Evolutionary conservation across 306 rosid species (phyloP).

Genomic region (Trifolium subterraneum): DNA sequence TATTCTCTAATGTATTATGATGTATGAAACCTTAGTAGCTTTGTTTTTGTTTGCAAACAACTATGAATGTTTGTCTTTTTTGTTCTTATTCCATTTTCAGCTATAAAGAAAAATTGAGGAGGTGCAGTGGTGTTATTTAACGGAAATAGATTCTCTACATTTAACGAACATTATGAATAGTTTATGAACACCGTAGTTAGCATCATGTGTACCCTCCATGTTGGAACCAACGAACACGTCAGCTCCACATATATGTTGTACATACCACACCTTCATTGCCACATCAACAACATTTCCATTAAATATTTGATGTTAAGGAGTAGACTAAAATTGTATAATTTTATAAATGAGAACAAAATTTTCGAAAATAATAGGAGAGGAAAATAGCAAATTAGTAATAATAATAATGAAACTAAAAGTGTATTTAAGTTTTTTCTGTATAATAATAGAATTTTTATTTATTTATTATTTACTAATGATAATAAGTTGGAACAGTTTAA

Average conservation of each 20-base stretch:
- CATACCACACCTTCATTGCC: background rate
- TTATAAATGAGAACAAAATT: background rate
- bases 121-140: background rate
- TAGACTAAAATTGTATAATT: background rate
- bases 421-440: background rate
- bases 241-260: background rate
- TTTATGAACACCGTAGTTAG: too few relatives aligned
- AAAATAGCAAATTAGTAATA: background rate
- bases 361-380: background rate
- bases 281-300: background rate
- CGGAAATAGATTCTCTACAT: background rate
- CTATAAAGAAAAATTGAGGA: background rate
- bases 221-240: background rate
- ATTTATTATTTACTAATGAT: too few relatives aligned
- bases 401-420: background rate
- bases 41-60: slow-evolving; percentile 11
- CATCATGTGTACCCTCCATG: background rate
- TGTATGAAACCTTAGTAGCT: slow-evolving; percentile 33
- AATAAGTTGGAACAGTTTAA: background rate
- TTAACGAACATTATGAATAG: too few relatives aligned
- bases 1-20: slow-evolving; percentile 22
- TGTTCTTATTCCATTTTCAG: background rate
- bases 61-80: background rate
- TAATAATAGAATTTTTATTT: too few relatives aligned
- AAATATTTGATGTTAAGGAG: background rate